Evolutionary conservation across 805 yeast species (phyloP), one percentile per base, ranked within the genome.

Genomic region (Kuraishia cidri): DNA sequence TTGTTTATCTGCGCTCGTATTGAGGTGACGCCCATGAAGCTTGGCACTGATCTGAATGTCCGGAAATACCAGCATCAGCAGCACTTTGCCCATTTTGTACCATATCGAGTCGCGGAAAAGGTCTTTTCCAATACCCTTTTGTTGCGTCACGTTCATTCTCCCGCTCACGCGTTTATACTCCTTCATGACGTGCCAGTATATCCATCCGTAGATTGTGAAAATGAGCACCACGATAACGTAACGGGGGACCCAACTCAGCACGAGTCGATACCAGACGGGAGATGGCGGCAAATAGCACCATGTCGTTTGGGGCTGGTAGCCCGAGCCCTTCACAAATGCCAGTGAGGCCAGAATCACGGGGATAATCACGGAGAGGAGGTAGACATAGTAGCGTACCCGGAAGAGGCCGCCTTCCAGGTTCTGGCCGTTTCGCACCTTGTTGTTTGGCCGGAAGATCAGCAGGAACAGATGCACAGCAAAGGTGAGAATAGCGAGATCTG

Each of bases 401-500:
- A 70, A 82, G 9, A 87, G 60, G 0, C 95, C 95, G 31, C 90
- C 94, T 54, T 82, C 90, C 10, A 68, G 50, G 16, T 57, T 50
- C 36, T 57, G 51, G 9, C 45, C 47, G 37, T 50, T 52, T 29
- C 55, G 53, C 43, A 68, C 62, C 36, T 62, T 66, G 37, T 66
- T 62, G 19, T 61, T 64, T 1, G 90, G 85, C 37, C 63, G 60
- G 52, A 84, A 82, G 4, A 87, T 79, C 20, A 85, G 58, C 27
- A 86, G 48, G 18, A 75, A 84, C 7, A 90, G 80, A 55, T 87
- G 95, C 11, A 86, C 56, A 2, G 96, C 95, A 56, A 87, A 81
- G 23, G 79, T 68, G 21, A 85, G 59, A 33, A 86, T 87, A 12
- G 92, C 87, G 23, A 85, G 48, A 54, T 87, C 97, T 2, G 88